Evolutionary conservation across 208 protist genomes (phyloP).

Genomic region (Vickermania spadyakhi): DNA sequence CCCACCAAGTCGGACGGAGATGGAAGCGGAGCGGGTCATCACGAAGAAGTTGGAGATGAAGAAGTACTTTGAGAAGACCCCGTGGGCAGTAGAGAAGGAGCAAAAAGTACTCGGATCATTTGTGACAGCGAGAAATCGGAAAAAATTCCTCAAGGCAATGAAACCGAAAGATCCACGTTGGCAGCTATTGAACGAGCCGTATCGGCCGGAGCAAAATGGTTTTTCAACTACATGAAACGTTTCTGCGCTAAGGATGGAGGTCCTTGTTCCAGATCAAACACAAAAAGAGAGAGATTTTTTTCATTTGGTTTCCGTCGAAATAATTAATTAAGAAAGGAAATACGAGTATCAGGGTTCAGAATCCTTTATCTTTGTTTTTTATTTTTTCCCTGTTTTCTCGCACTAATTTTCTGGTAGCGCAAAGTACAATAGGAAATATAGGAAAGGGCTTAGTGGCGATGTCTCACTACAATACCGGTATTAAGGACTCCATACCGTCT

Average conservation of each 20-base stretch:
- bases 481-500: constrained; percentile 70
- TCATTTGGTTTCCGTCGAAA: too few relatives aligned
- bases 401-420: too few relatives aligned
- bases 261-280: too few relatives aligned
- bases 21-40: constrained; percentile 12
- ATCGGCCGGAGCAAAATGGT: constrained; percentile 18
- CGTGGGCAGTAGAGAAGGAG: constrained; percentile 29
- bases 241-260: too few relatives aligned
- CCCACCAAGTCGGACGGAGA: constrained; percentile 27
- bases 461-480: constrained; percentile 83
- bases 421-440: too few relatives aligned
- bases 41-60: constrained; percentile 32
- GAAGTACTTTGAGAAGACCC: constrained; percentile 42
- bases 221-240: too few relatives aligned
- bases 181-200: constrained; percentile 15
- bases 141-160: constrained; percentile 33
- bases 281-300: too few relatives aligned
- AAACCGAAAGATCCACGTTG: constrained; percentile 14
- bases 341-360: not conserved
- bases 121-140: constrained; percentile 37
- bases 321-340: not conserved
- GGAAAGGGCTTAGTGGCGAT: constrained; percentile 24
- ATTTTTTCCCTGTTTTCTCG: constrained; percentile 11
- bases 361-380: constrained; percentile 1
- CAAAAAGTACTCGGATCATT: constrained; percentile 21